These are phyloP conservation scores for Cryptosporidium viatorum DNA, from an alignment of 169 alveolate species.

Conservation along the genomic window DNA sequence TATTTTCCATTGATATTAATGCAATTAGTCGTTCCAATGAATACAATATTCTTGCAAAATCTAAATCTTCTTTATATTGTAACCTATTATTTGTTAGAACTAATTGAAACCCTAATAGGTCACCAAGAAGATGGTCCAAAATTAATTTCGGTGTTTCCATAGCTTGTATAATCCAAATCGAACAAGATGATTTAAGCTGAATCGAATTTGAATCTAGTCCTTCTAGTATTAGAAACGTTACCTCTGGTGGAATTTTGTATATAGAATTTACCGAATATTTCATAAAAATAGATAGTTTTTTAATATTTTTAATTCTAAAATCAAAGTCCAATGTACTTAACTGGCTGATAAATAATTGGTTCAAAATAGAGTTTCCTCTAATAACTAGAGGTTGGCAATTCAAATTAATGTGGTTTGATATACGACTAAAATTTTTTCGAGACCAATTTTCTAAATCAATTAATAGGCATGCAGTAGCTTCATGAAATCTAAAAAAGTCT, in stretches of 20 bases:
- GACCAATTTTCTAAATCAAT: conserved; percentile 56
- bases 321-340: conserved; percentile 31
- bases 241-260: conserved; percentile 51
- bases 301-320: conserved; percentile 28
- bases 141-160: conserved; percentile 44
- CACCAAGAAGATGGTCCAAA: conserved; percentile 53
- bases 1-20: conserved; percentile 54
- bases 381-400: not conserved
- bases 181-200: conserved; percentile 35
- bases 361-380: conserved; percentile 29
- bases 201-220: conserved; percentile 38
- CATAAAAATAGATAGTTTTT: conserved; percentile 36
- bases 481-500: conserved; percentile 16
- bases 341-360: conserved; percentile 43
- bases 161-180: conserved; percentile 54
- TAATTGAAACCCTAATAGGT: not conserved
- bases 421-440: not conserved
- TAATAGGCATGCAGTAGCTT: not conserved
- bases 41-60: conserved; percentile 39
- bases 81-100: not conserved
- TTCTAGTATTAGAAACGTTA: conserved; percentile 49
- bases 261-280: conserved; percentile 8
- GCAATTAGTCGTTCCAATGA: conserved; percentile 37
- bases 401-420: not conserved
- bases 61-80: conserved; percentile 42